Evolutionary conservation across 768 basidiomycete genomes (phyloP), one percentile per base, ranked within the genome.

Genomic region (Rhodotorula kratochvilovae): DNA sequence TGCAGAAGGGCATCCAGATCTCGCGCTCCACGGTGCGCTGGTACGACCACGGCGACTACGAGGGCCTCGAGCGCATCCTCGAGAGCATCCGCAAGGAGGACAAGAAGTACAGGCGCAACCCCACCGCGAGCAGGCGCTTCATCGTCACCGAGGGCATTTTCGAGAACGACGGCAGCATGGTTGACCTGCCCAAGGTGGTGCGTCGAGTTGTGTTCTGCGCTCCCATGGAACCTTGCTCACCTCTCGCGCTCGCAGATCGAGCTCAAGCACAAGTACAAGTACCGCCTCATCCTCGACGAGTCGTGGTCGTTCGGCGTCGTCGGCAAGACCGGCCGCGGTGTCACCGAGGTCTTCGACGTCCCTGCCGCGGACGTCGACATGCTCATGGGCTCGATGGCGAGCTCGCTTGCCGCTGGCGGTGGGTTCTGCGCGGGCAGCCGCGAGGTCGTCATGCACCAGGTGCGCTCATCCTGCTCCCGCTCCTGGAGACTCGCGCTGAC

Each of bases 71-170:
- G 81, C 88, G 91, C 27, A 90, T 93, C 15, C 83, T 99, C 65
- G 84, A 90, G 71, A 83, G 83, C 67, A 85, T 95, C 5, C 91
- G 90, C 76, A 94, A 91, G 83, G 95, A 98, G 76, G 83, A 89
- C 71, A 89, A 89, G 81, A 91, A 92, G 82, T 88, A 90, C 65
- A 86, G 87, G 57, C 84, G 84, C 3, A 90, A 90, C 2, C 82
- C 97, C 77, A 96, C 92, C 2, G 68, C 71, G 25, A 67, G 65
- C 53, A 85, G 94, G 68, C 85, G 91, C 39, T 99, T 98, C 80
- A 98, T 98, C 78, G 86, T 99, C 62, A 93, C 95, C 0, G 96
- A 98, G 79, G 96, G 96, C 51, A 89, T 99, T 56, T 98, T 96
- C 77, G 92, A 97, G 81, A 90, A 88, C 78, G 92, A 97, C 76